Conservation (phyloP, 2,329 filamentous ascomycete species). For the Akanthomyces dipterigenus region DNA sequence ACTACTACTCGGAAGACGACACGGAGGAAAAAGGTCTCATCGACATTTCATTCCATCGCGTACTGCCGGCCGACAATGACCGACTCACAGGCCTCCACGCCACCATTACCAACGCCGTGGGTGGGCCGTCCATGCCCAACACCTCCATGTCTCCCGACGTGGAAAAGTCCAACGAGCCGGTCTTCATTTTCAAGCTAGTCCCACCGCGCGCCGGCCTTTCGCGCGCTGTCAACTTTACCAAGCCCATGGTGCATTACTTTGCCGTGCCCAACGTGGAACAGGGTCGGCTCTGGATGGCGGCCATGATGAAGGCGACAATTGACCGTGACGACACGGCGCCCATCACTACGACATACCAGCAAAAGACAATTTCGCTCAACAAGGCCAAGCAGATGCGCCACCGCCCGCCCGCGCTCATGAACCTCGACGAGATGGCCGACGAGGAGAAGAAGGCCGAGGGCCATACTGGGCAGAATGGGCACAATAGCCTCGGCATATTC, state of each 20-base stretch:
- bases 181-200: slow-evolving; percentile 98
- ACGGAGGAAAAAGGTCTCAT: slow-evolving; percentile 91
- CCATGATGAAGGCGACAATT: slow-evolving; percentile 97
- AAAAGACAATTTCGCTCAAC: slow-evolving; percentile 88
- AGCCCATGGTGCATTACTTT: slow-evolving; percentile 95
- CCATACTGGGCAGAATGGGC: neutral
- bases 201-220: slow-evolving; percentile 83
- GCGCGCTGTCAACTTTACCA: slow-evolving; percentile 92
- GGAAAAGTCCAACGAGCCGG: slow-evolving; percentile 42
- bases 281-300: slow-evolving; percentile 95
- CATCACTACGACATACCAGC: slow-evolving; percentile 88
- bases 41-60: slow-evolving; percentile 94
- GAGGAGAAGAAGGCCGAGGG: slow-evolving; percentile 20
- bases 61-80: slow-evolving; percentile 91
- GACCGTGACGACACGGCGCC: slow-evolving; percentile 77
- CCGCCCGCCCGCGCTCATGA: slow-evolving; percentile 83
- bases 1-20: slow-evolving; percentile 93
- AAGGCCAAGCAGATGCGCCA: slow-evolving; percentile 86
- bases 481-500: slow-evolving; percentile 37
- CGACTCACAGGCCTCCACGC: slow-evolving; percentile 85
- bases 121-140: slow-evolving; percentile 32
- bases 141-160: slow-evolving; percentile 51
- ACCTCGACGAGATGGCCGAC: slow-evolving; percentile 41
- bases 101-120: slow-evolving; percentile 78
- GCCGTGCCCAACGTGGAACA: slow-evolving; percentile 85